These are phyloP conservation scores for Botrytis elliptica DNA, from an alignment of 2,329 filamentous ascomycete genomes.

Conservation along the genomic window DNA sequence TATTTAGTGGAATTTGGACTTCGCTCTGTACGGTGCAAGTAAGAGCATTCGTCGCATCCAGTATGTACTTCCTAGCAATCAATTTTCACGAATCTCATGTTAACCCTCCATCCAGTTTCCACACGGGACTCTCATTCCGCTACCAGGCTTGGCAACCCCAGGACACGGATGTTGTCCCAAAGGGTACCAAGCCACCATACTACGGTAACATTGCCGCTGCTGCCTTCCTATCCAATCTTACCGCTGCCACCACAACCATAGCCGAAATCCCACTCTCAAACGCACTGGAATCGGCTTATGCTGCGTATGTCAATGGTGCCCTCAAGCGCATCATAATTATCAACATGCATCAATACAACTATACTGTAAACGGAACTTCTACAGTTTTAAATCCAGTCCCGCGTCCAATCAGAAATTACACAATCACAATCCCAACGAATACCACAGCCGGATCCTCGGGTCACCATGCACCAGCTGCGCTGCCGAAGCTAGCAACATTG, in stretches of 20 bases:
- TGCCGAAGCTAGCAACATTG: constrained; percentile 38
- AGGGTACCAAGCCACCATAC: constrained; percentile 62
- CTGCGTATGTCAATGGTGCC: constrained; percentile 48
- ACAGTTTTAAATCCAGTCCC: constrained; percentile 33
- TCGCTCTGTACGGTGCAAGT: constrained; percentile 57
- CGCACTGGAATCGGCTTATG: constrained; percentile 52
- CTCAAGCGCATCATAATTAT: constrained; percentile 53
- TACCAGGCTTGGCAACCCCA: constrained; percentile 63
- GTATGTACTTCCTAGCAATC: neutral
- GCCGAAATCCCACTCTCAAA: constrained; percentile 46
- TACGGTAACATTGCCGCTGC: constrained; percentile 62
- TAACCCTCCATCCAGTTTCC: constrained; percentile 45
- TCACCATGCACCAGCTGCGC: constrained; percentile 21
- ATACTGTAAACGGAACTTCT: constrained; percentile 46
- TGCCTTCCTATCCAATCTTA: constrained; percentile 50
- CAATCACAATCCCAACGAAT: constrained; percentile 41
- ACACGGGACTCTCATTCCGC: constrained; percentile 62
- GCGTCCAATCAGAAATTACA: constrained; percentile 44
- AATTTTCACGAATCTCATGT: neutral
- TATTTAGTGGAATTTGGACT: constrained; percentile 56
- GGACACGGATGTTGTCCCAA: constrained; percentile 47
- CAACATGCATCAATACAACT: constrained; percentile 61
- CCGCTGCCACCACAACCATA: constrained; percentile 43
- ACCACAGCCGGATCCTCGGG: constrained; percentile 7
- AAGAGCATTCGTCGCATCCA: constrained; percentile 57